Conservation (phyloP, 495 filamentous ascomycete genomes). For the Terfezia boudieri region DNA sequence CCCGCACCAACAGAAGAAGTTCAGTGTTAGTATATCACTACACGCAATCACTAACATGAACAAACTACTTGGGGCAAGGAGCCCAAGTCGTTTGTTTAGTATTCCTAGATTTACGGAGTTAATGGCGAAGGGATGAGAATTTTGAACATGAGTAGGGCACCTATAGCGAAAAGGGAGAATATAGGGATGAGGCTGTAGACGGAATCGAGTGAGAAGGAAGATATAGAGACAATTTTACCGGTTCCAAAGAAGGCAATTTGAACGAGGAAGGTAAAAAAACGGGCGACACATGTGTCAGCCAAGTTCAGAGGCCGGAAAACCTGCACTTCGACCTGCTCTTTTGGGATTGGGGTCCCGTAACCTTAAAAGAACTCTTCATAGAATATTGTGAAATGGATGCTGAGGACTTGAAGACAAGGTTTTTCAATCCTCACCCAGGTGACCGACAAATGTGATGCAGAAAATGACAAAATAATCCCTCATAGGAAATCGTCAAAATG, state of each 20-base stretch:
- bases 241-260: conserved; percentile 96
- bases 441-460: conserved; percentile 53
- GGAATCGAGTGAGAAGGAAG: conserved; percentile 80
- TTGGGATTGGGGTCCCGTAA: conserved; percentile 11
- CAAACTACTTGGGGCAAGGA: conserved; percentile 50
- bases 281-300: conserved; percentile 59
- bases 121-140: conserved; percentile 84
- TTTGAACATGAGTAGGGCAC: conserved; percentile 69
- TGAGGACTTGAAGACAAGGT: conserved; percentile 9
- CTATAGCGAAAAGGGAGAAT: conserved; percentile 86
- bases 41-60: conserved; percentile 92
- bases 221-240: conserved; percentile 86
- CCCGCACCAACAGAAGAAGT: conserved; percentile 95
- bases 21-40: conserved; percentile 77
- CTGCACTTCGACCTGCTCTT: conserved; percentile 20
- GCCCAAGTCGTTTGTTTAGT: conserved; percentile 58
- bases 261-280: conserved; percentile 88
- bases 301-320: conserved; percentile 53
- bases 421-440: conserved; percentile 78
- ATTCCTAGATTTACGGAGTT: conserved; percentile 87
- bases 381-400: no score
- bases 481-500: conserved; percentile 92
- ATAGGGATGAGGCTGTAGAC: conserved; percentile 73
- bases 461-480: conserved; percentile 85
- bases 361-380: conserved; percentile 10